These are phyloP conservation scores for Paradendryphiella salina DNA, from an alignment of 2,329 filamentous ascomycete species.

Conservation along the genomic window DNA sequence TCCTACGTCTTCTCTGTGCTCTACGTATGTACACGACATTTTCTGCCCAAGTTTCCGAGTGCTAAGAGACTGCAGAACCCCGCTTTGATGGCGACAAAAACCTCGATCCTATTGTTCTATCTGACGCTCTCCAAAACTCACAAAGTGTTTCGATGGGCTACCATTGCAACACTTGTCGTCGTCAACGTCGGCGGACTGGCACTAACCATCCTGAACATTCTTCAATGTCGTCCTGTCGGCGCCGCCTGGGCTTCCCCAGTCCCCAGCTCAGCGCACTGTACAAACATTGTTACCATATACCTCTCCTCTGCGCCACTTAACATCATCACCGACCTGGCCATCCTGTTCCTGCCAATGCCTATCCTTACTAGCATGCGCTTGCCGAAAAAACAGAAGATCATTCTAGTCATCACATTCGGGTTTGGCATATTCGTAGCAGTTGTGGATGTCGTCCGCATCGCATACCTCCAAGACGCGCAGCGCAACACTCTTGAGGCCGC, in stretches of 20 bases:
- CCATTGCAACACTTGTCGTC: conserved; percentile 74
- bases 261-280: conserved; percentile 56
- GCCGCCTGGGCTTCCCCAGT: conserved; percentile 65
- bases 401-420: conserved; percentile 82
- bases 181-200: conserved; percentile 79
- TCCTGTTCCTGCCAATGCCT: conserved; percentile 84
- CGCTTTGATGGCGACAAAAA: conserved; percentile 86
- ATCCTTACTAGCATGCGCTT: conserved; percentile 78
- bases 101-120: conserved; percentile 90
- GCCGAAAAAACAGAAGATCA: conserved; percentile 82
- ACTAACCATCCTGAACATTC: conserved; percentile 82
- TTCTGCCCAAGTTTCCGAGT: not conserved
- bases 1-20: conserved; percentile 65
- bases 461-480: conserved; percentile 78
- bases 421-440: conserved; percentile 85
- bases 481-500: conserved; percentile 52
- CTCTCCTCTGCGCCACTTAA: conserved; percentile 83
- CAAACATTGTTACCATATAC: conserved; percentile 65
- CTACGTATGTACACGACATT: conserved; percentile 52
- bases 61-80: conserved; percentile 66
- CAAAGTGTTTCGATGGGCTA: conserved; percentile 75
- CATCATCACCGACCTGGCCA: conserved; percentile 85
- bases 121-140: conserved; percentile 79
- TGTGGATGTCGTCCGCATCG: conserved; percentile 86
- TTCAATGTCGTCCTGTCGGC: conserved; percentile 77